A percentile compares a stretch with the other conserved stretches of the same genome.
Conservation (phyloP, 495 filamentous ascomycete species). For the Penicillium herquei region DNA sequence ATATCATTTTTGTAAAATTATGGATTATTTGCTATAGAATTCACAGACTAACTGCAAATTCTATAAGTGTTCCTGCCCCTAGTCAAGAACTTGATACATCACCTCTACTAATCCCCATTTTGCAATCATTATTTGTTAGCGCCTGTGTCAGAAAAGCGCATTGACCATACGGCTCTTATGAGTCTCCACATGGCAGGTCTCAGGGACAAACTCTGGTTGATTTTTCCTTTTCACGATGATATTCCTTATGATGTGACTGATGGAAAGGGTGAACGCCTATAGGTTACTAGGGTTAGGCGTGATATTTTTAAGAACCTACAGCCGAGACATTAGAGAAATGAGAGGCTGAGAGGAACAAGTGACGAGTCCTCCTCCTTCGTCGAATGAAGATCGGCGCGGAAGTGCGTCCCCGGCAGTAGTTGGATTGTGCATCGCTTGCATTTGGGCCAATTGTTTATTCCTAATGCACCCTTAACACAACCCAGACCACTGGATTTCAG, state of each 20-base stretch:
- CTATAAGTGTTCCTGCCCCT: neutral
- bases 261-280: neutral
- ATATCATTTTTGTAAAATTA: no score
- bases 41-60: no score
- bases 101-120: neutral
- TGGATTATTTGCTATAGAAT: no score
- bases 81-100: constrained; percentile 7
- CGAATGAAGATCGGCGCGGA: constrained; percentile 14
- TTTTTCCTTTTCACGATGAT: constrained; percentile 1
- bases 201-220: neutral
- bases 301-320: neutral
- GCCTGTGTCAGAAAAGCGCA: neutral
- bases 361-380: neutral
- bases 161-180: neutral
- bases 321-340: neutral
- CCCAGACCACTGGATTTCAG: no score
- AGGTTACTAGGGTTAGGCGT: neutral
- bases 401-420: constrained; percentile 7
- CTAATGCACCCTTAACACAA: neutral
- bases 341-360: neutral
- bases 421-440: constrained; percentile 1
- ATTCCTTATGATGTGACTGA: neutral
- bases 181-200: constrained; percentile 9
- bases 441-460: neutral
- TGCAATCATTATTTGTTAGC: no score